A percentile compares a stretch with the other conserved stretches of the same genome.
Conservation (phyloP, 176 grass and related monocot species). For the Sorghum bicolor region Sorghum_bicolor_NCBIv3 NC_012870.2:72210001-72210500, state of each 20-base stretch:
- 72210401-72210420: conserved; percentile 74
- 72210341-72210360: not conserved
- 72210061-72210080: not conserved
- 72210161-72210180: conserved; percentile 95
- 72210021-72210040: conserved; percentile 49
- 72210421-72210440: conserved; percentile 38
- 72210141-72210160: conserved; percentile 81
- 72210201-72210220: conserved; percentile 98
- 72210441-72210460: conserved; percentile 52
- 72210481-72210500: conserved; percentile 57
- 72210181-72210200: conserved; percentile 94
- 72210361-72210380: not conserved
- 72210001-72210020: conserved; percentile 96
- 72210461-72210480: conserved; percentile 70
- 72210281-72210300: conserved; percentile 83
- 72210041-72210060: not conserved
- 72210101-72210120: not conserved
- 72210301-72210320: not conserved
- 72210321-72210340: not conserved
- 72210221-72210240: conserved; percentile 92
- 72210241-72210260: conserved; percentile 57
- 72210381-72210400: not conserved
- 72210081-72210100: not conserved
- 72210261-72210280: conserved; percentile 75
- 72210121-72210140: not conserved